Evolutionary conservation across 2,329 filamentous ascomycete species (phyloP).

Genomic region (Fusarium guadeloupense): DNA sequence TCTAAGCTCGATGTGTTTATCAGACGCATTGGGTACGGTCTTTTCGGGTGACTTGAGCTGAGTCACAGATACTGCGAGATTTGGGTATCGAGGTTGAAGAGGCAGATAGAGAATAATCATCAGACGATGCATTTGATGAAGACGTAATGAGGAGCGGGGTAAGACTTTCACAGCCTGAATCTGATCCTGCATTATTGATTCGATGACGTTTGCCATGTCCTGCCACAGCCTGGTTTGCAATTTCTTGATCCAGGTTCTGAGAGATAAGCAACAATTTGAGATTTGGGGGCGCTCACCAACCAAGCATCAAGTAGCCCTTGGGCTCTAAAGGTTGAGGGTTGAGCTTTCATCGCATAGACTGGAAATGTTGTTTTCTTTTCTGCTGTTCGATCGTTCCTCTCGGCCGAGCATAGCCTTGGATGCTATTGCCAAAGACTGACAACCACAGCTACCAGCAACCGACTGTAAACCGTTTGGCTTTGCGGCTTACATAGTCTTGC

Average conservation of each 20-base stretch:
- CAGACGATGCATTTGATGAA: background rate
- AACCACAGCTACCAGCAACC: too few relatives aligned
- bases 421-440: too few relatives aligned
- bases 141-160: background rate
- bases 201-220: background rate
- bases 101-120: background rate
- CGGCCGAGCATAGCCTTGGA: too few relatives aligned
- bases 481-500: too few relatives aligned
- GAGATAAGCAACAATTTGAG: too few relatives aligned
- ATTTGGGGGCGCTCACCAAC: too few relatives aligned
- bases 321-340: too few relatives aligned
- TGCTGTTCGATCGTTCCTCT: too few relatives aligned
- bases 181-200: background rate
- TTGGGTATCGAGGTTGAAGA: background rate
- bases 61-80: background rate
- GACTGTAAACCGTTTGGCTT: too few relatives aligned
- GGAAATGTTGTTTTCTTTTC: too few relatives aligned
- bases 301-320: too few relatives aligned
- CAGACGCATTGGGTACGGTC: slow-evolving; percentile 28
- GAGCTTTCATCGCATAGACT: too few relatives aligned
- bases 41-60: background rate
- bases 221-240: background rate
- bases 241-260: background rate
- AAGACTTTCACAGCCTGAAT: background rate
- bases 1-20: slow-evolving; percentile 32